Percentiles rank a stretch among this genome's conserved stretches.
phyloP scores from a whole-genome alignment of 345 rosid genomes.

The Melaleuca quinquenervia region DNA sequence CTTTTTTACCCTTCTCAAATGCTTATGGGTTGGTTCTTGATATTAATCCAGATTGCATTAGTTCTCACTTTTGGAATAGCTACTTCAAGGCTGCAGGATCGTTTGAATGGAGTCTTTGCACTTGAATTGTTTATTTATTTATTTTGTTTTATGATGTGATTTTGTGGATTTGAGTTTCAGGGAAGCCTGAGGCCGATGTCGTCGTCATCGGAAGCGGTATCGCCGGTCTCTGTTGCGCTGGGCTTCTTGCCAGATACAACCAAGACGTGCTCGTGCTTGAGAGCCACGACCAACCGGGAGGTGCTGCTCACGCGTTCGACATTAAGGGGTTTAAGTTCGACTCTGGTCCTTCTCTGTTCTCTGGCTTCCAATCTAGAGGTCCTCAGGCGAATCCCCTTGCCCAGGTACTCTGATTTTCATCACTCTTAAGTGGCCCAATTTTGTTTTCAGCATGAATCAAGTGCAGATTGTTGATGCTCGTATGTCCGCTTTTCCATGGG shows the following conservation, averaged over 20 bases:
- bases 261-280: constrained; percentile 77
- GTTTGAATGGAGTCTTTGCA: background rate
- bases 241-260: constrained; percentile 74
- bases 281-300: constrained; percentile 85
- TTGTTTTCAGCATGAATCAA: background rate
- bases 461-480: background rate
- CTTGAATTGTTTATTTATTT: background rate
- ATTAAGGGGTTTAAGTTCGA: constrained; percentile 77
- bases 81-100: background rate
- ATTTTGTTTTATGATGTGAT: background rate
- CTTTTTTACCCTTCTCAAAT: background rate
- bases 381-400: constrained; percentile 95
- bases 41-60: background rate
- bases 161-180: constrained; percentile 10
- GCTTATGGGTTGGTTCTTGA: background rate
- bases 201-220: constrained; percentile 89
- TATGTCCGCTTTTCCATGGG: background rate
- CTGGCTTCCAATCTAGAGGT: constrained; percentile 86
- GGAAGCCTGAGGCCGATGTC: constrained; percentile 79
- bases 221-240: constrained; percentile 80
- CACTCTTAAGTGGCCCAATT: background rate
- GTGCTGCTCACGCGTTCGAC: constrained; percentile 83
- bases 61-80: background rate
- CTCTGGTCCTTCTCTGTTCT: constrained; percentile 90
- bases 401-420: constrained; percentile 33